These are phyloP conservation scores for Achaetomiella virescens DNA, from an alignment of 495 filamentous ascomycete species.

Conservation along the genomic window DNA sequence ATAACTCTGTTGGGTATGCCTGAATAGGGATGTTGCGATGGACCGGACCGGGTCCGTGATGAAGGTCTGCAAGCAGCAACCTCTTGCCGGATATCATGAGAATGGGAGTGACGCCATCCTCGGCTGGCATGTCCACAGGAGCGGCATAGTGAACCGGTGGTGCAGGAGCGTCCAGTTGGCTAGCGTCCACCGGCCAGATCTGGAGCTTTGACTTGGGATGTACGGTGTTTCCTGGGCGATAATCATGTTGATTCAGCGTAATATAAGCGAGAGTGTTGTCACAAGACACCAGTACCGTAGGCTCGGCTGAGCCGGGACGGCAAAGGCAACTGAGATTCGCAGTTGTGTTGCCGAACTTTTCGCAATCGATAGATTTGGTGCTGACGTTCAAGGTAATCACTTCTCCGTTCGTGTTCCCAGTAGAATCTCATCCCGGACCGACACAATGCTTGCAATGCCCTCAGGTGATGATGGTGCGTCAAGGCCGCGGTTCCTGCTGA, in stretches of 20 bases:
- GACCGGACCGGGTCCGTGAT: conserved; percentile 41
- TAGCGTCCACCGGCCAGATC: conserved; percentile 38
- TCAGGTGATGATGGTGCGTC: conserved; percentile 12
- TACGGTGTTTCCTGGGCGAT: background rate
- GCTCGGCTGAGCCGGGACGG: background rate
- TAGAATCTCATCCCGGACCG: conserved; percentile 19
- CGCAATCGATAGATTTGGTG: conserved; percentile 8
- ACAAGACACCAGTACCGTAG: conserved; percentile 26
- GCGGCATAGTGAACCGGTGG: conserved; percentile 28
- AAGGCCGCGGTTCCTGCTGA: too few species aligned
- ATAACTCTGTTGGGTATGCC: conserved; percentile 48
- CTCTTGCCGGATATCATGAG: conserved; percentile 39
- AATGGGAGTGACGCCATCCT: conserved; percentile 23
- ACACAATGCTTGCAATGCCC: conserved; percentile 33
- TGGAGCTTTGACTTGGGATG: conserved; percentile 18
- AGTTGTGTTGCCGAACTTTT: conserved; percentile 26
- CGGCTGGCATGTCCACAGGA: conserved; percentile 25
- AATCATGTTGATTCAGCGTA: background rate
- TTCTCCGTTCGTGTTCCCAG: conserved; percentile 40
- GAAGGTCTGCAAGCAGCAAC: conserved; percentile 46
- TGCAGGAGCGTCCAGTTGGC: conserved; percentile 24
- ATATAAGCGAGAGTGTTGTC: conserved; percentile 24
- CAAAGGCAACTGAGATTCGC: conserved; percentile 18
- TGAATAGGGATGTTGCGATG: conserved; percentile 44
- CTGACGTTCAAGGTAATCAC: conserved; percentile 31